Evolutionary conservation across 1,139 yeast genomes (phyloP), one percentile per base, ranked within the genome.

Genomic region (Ogataea hybrid): DNA sequence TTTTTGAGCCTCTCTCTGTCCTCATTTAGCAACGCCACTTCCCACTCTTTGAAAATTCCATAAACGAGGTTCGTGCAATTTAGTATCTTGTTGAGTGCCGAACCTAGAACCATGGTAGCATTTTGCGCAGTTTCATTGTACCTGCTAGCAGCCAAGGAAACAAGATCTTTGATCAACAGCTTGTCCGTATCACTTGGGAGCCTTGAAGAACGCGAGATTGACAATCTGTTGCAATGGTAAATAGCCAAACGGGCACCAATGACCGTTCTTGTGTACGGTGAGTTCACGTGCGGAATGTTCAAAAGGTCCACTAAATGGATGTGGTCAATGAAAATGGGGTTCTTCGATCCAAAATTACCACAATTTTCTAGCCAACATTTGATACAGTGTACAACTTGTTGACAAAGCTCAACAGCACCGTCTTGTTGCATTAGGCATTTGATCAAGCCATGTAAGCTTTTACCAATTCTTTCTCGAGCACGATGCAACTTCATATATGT

Each of bases 221-320:
- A 72, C 20, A 85, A 77, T 52, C 97, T 74, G 48, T 84, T 81
- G 59, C 79, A 78, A 53, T 92, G 97, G 51, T 82, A 84, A 11
- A 83, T 68, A 47, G 83, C 84, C n/a, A 88, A 70, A 48, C 96
- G 73, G 0, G 88, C 77, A 1, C 88, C 95, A 32, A 89, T 61
- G 2, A 88, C 77, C 5, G 87, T 73, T 59, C 97, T 77, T 0
- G 97, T 89, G 51, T 71, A 84, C 2, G 95, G 92, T 48, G 84
- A 83, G 15, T 79, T 69, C 15, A 81, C 59, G 32, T 72, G 63
- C 34, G 72, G 71, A 22, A 77, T 63, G 15, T 65, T 67, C 43
- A 74, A 76, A 25, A 42, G 65, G 57, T 52, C 69, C 65, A 16
- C 65, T 64, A 57, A 64, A 67, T 50, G 61, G 11, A 53, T 41